Percentiles rank a stretch among this genome's conserved stretches.
phyloP scores from a whole-genome alignment of 257 asterid species.

The Petunia secreta region DNA sequence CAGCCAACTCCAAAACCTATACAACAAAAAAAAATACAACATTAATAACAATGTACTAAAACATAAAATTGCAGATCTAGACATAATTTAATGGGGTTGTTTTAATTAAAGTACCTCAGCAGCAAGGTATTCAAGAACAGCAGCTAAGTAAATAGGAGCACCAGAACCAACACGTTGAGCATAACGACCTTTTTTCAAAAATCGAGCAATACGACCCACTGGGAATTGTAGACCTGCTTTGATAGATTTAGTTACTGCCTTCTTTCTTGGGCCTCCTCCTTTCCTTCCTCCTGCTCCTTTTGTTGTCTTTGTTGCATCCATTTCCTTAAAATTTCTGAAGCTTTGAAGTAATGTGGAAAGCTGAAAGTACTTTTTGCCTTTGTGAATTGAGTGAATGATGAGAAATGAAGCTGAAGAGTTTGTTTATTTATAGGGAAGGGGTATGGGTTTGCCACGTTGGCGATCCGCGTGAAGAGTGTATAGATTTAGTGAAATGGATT shows the following conservation, averaged over 20 bases:
- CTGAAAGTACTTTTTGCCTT: too few species aligned
- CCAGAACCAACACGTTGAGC: conserved; percentile 53
- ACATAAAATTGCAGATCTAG: neutral
- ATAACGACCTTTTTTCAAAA: conserved; percentile 48
- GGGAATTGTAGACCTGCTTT: conserved; percentile 64
- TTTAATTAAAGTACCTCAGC: conserved; percentile 42
- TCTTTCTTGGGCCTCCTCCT: conserved; percentile 53
- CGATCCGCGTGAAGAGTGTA: conserved; percentile 27
- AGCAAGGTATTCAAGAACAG: conserved; percentile 51
- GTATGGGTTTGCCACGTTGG: conserved; percentile 31
- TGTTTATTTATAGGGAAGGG: neutral
- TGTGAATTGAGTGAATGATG: neutral
- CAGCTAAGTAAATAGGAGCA: conserved; percentile 54
- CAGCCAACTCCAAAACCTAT: conserved; percentile 56
- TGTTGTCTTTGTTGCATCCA: conserved; percentile 29
- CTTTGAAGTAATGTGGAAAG: too few species aligned
- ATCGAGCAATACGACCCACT: conserved; percentile 55
- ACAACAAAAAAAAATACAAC: neutral
- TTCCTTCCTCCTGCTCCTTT: conserved; percentile 45
- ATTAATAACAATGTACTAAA: rapidly evolving
- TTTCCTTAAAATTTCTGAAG: neutral
- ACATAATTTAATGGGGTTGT: too few species aligned
- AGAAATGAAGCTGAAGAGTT: neutral
- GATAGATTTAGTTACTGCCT: conserved; percentile 44
- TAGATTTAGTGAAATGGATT: neutral